Evolutionary conservation across 1,284 basidiomycete genomes (phyloP), one percentile per base, ranked within the genome.

Genomic region (Phenoliferia sp.): DNA sequence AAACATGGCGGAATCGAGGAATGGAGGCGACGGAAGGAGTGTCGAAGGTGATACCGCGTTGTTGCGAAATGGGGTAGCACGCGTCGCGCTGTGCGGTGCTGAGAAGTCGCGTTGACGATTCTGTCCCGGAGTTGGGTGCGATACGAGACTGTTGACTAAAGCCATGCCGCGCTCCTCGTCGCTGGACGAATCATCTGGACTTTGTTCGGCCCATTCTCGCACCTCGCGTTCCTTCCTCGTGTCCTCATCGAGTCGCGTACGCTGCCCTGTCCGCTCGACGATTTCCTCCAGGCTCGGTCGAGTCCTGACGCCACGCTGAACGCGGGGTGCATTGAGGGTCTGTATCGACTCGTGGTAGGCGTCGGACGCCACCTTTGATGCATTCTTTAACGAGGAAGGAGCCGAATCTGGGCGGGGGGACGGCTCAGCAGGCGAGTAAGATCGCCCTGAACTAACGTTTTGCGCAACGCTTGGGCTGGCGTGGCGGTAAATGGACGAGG

Each of bases 141-240:
- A 10, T 10, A 31, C 5, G 54, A 31, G 7, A 10, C 28, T n/a
- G 54, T 17, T 10, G 7, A 15, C 28, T 5, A 5, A 7, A 5
- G 4, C 16, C 17, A 6, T 26, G 48, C 17, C 48, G 48, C 17
- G 22, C 15, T 63, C 62, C 7, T 63, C 62, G 29, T 59, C 62
- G 26, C 64, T 65, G n/a, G 59, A 63, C 59, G 64, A 65, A 39
- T 63, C 62, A 54, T 62, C 28, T 15, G 22, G 4, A 9, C n/a
- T 65, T 50, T 69, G 59, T 50, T 66, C 62, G 2, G 71, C 71
- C 71, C 71, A 72, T 28, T 68, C 57, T 3, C 64, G 56, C 16
- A 71, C 59, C 31, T 63, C 22, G n/a, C 39, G 56, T 44, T 52
- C 62, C 65, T 59, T 63, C 36, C 50, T 52, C 62, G 52, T 48